Evolutionary conservation across 495 filamentous ascomycete genomes (phyloP).

Genomic region (Podospora sp.): DNA sequence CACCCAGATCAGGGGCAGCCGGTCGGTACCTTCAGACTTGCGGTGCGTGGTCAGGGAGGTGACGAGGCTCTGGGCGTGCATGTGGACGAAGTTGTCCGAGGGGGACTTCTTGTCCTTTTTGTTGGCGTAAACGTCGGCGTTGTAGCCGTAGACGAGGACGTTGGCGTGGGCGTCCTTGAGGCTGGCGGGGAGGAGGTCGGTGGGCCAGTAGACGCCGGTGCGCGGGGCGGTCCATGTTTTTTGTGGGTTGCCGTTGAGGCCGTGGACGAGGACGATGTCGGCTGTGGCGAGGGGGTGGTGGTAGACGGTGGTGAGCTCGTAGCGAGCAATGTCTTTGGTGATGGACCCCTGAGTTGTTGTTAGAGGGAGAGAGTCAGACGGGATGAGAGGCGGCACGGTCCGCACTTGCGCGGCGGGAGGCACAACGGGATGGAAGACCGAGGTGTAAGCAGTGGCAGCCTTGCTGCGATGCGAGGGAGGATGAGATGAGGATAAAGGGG

Average conservation of each 20-base stretch:
- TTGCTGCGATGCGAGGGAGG: not conserved
- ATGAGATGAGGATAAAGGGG: not conserved
- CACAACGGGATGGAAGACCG: not conserved
- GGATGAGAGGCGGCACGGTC: slow-evolving; percentile 18
- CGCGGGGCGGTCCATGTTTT: slow-evolving; percentile 70
- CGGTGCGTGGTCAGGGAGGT: slow-evolving; percentile 54
- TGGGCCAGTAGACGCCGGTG: slow-evolving; percentile 73
- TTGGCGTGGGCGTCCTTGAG: slow-evolving; percentile 64
- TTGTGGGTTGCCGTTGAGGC: slow-evolving; percentile 76
- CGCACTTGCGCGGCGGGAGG: slow-evolving; percentile 18
- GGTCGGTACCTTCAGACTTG: slow-evolving; percentile 58
- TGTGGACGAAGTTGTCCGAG: slow-evolving; percentile 73
- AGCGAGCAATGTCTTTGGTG: slow-evolving; percentile 62
- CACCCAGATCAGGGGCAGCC: slow-evolving; percentile 81
- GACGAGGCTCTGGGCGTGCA: slow-evolving; percentile 82
- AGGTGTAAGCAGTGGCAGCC: not conserved
- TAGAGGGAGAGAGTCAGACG: not conserved
- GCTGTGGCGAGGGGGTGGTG: slow-evolving; percentile 60
- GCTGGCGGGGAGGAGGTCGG: slow-evolving; percentile 69
- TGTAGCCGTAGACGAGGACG: slow-evolving; percentile 82
- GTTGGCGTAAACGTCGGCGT: slow-evolving; percentile 69
- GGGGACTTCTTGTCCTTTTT: slow-evolving; percentile 46
- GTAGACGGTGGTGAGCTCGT: slow-evolving; percentile 72
- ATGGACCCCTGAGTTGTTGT: slow-evolving; percentile 43
- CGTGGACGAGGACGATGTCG: slow-evolving; percentile 79